A percentile compares a stretch with the other conserved stretches of the same genome.
Evolutionary conservation across 306 rosid species (phyloP).

Genomic region (Oxytropis ochrocephala): DNA sequence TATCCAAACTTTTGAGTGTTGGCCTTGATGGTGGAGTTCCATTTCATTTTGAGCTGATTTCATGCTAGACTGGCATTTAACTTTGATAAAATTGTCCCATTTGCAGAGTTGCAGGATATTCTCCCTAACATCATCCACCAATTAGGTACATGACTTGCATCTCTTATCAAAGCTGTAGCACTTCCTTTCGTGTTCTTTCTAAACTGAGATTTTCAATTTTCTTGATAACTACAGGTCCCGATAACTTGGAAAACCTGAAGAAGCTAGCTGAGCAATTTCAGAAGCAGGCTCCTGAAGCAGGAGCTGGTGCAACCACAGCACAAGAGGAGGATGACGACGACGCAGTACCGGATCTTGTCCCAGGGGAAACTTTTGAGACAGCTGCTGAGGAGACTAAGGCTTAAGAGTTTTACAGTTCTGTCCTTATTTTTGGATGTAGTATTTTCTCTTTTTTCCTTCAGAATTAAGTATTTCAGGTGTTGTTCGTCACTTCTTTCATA

Average conservation of each 20-base stretch:
- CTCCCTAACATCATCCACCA: constrained; percentile 81
- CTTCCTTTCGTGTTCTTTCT: not conserved
- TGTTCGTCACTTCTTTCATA: not conserved
- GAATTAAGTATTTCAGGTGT: constrained; percentile 22
- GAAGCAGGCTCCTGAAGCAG: constrained; percentile 69
- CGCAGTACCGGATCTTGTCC: constrained; percentile 64
- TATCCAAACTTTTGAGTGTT: not conserved
- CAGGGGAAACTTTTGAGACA: constrained; percentile 72
- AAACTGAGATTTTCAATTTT: not conserved
- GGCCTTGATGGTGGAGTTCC: not conserved
- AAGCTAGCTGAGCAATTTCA: constrained; percentile 82
- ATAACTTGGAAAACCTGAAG: constrained; percentile 81
- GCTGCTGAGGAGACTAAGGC: constrained; percentile 59
- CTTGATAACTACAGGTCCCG: constrained; percentile 52
- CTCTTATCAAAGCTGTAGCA: not conserved
- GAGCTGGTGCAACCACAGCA: constrained; percentile 32
- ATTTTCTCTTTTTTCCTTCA: not conserved
- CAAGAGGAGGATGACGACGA: constrained; percentile 48
- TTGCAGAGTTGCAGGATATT: constrained; percentile 81
- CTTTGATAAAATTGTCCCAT: not conserved
- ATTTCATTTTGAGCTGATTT: not conserved
- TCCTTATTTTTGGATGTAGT: constrained; percentile 8
- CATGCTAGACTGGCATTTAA: not conserved
- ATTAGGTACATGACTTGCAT: constrained; percentile 41
- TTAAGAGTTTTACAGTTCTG: constrained; percentile 34